Conservation (phyloP, 2,329 filamentous ascomycete genomes). For the Aspergillus quadricinctus region DNA sequence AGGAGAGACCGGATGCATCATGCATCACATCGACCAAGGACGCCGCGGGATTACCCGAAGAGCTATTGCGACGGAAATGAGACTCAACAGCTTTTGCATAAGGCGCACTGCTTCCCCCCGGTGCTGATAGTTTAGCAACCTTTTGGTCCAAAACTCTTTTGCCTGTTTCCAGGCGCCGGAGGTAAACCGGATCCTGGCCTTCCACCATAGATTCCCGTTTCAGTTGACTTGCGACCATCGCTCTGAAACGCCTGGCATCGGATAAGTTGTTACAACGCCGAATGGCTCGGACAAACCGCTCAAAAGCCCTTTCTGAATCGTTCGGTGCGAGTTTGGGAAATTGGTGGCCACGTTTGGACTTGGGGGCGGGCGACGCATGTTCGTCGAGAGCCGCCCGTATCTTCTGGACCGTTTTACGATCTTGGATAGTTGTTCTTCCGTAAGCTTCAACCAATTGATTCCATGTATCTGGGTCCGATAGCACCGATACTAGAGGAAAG, state of each 20-base stretch:
- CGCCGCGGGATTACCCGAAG: slow-evolving; percentile 68
- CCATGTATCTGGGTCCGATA: slow-evolving; percentile 94
- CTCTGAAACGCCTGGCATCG: slow-evolving; percentile 86
- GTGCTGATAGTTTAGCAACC: slow-evolving; percentile 72
- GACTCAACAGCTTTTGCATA: slow-evolving; percentile 25
- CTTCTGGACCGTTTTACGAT: slow-evolving; percentile 89
- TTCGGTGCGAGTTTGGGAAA: slow-evolving; percentile 76
- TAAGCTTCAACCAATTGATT: slow-evolving; percentile 93
- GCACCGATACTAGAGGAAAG: slow-evolving; percentile 70
- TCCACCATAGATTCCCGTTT: slow-evolving; percentile 77
- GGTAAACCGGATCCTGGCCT: slow-evolving; percentile 76
- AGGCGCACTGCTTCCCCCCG: slow-evolving; percentile 45
- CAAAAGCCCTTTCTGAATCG: slow-evolving; percentile 88
- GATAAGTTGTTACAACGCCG: slow-evolving; percentile 85
- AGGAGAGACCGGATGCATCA: slow-evolving; percentile 85
- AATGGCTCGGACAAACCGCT: slow-evolving; percentile 87
- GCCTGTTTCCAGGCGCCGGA: slow-evolving; percentile 85
- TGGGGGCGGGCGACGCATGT: slow-evolving; percentile 79
- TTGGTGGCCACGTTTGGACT: slow-evolving; percentile 57
- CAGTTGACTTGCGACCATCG: slow-evolving; percentile 85
- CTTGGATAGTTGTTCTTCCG: slow-evolving; percentile 81
- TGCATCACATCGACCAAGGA: slow-evolving; percentile 81
- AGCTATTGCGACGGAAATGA: slow-evolving; percentile 30
- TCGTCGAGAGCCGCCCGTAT: slow-evolving; percentile 88
- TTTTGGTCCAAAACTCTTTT: slow-evolving; percentile 85